phyloP scores from a whole-genome alignment of 2,329 filamentous ascomycete species.

The Xylaria sp. region DNA sequence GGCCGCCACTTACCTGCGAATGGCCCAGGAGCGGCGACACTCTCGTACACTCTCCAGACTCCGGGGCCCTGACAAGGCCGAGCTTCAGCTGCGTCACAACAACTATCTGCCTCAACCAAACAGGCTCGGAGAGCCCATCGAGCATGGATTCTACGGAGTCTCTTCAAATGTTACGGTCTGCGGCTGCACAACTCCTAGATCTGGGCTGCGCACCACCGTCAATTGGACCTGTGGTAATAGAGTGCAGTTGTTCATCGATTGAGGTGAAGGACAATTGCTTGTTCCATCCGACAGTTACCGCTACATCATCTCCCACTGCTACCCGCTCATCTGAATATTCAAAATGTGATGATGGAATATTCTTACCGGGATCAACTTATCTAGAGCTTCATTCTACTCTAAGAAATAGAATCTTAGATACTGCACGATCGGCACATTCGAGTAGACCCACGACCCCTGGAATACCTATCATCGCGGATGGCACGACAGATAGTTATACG shows the following conservation, averaged over 20 bases:
- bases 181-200: slow-evolving; percentile 14
- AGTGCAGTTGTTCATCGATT: neutral
- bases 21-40: neutral
- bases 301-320: neutral
- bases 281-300: neutral
- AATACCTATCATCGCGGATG: neutral
- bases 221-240: neutral
- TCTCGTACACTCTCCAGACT: neutral
- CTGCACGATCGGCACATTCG: neutral
- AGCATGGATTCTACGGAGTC: slow-evolving; percentile 7
- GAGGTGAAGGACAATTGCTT: neutral
- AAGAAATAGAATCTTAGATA: neutral
- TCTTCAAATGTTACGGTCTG: slow-evolving; percentile 9
- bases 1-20: neutral
- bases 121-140: neutral
- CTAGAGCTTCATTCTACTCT: slow-evolving; percentile 2
- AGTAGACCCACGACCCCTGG: neutral
- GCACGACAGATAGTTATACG: neutral
- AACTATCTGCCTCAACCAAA: neutral
- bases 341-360: neutral
- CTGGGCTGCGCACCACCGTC: slow-evolving; percentile 3
- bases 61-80: neutral
- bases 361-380: neutral
- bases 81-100: neutral
- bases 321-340: neutral